phyloP scores from a whole-genome alignment of 2,329 filamentous ascomycete genomes.

The Fusarium concolor region DNA sequence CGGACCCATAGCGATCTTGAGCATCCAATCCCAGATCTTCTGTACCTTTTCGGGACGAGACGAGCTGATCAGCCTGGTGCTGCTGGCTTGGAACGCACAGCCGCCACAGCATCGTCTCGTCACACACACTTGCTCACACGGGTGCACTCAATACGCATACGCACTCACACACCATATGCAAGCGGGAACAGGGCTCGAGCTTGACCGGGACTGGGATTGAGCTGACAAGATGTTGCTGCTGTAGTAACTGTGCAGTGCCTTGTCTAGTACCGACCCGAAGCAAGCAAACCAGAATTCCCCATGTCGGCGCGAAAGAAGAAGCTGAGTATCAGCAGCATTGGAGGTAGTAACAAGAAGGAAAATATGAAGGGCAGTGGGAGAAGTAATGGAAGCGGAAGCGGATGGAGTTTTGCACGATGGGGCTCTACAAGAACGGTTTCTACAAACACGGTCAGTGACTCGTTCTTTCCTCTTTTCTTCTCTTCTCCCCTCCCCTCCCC shows the following conservation, averaged over 20 bases:
- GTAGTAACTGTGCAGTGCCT: not conserved
- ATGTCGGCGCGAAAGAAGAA: constrained; percentile 35
- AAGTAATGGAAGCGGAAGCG: constrained; percentile 21
- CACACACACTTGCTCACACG: not conserved
- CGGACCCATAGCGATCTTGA: not conserved
- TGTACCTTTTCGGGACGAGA: constrained; percentile 17
- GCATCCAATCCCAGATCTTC: constrained; percentile 21
- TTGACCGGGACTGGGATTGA: constrained; percentile 1
- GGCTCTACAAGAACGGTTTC: constrained; percentile 24
- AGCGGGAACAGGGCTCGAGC: constrained; percentile 1
- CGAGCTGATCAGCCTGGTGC: constrained; percentile 9
- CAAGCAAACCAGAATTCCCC: constrained; percentile 4
- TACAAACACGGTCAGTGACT: constrained; percentile 22
- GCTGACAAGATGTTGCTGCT: constrained; percentile 25
- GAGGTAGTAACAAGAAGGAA: constrained; percentile 25
- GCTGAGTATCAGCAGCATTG: constrained; percentile 34
- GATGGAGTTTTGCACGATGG: constrained; percentile 39
- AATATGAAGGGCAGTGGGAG: constrained; percentile 30
- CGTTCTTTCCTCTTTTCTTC: constrained; percentile 3
- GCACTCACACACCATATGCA: constrained; percentile 7
- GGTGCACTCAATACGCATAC: not conserved
- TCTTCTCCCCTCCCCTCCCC: constrained; percentile 1
- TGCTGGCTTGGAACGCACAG: constrained; percentile 1
- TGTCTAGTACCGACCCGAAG: constrained; percentile 11
- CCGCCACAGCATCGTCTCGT: constrained; percentile 2